Evolutionary conservation across 1,139 yeast species (phyloP), one percentile per base, ranked within the genome.

Genomic region (Pichia sp.): DNA sequence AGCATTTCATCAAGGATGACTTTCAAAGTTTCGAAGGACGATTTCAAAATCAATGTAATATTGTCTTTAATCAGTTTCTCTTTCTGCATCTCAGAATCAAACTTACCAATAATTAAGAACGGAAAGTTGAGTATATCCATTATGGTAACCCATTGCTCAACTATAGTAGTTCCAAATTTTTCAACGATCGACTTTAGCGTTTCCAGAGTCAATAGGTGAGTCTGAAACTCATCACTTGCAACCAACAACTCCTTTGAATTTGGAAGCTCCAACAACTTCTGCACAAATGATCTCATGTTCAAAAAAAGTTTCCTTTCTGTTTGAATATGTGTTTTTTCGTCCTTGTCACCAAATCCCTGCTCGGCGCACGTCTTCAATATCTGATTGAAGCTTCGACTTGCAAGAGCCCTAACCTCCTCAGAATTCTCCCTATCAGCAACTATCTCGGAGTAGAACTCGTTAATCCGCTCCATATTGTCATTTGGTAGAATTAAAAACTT

Each of bases 1-100:
- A 88, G 59, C 52, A 88, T 85, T 53, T 88, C 96, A 51, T 86
- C 93, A 44, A 93, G 68, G 21, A 88, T 77, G 34, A 88, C 66
- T 50, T 85, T 88, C 45, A 88, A 64, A 0, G 93, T 81, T 44
- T 80, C 88, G 59, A 82, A 88, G 0, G 91, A 77, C 3, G 77
- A 72, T 48, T 72, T 77, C 37, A 72, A 65, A 33, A 83, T 63
- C 10, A 63, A 64, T 26, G 58, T 62, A 19, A 67, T 61, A 42
- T 72, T 74, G 18, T 63, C 67, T 15, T 49, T 46, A 11, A 65
- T 51, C 2, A 49, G 46, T 30, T 64, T 72, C 29, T 36, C 62
- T 54, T 32, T 63, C 14, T 50, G 22, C n/a, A 49, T 55, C 17
- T 59, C 58, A 10, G 51, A 43, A 34, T 63, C 64, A 8, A 52